Evolutionary conservation across 2,329 filamentous ascomycete species (phyloP), one percentile per base, ranked within the genome.

Genomic region (Cladophialophora bantiana): DNA sequence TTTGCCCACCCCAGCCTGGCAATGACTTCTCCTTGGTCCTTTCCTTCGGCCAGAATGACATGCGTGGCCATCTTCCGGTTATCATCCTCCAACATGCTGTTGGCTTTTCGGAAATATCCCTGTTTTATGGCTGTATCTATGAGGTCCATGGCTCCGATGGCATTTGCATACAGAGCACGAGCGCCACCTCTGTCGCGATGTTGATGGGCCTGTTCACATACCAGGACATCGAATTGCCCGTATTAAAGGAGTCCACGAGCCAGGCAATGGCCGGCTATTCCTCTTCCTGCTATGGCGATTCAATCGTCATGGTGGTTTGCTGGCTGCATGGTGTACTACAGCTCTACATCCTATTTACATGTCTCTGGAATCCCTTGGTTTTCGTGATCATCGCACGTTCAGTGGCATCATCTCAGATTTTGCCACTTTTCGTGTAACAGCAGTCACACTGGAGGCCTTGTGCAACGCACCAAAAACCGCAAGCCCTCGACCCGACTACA

Each of bases 31-130:
- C 59, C 45, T n/a, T 5, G 18, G 34, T 38, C 18, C n/a, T 31
- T 53, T 31, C 59, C 59, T 54, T 62, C 31, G 7, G 20, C 48
- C 59, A 62, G 36, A n/a, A 62, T 42, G 26, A 55, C 59, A 4
- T 26, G 55, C 35, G 59, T 62, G n/a, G 59, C 45, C 45, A 62
- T 38, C 13, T 62, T 45, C 18, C 32, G 31, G 31, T 62, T 45
- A 26, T 54, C 59, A 18, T 55, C 59, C 15, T 36, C 42, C 15
- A 55, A 34, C 59, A 62, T 62, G 34, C 48, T 54, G 32, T 62
- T 62, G 13, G 59, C 59, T 34, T 62, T 62, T 18, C 59, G 45
- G 59, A 62, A 62, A 32, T 38, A 62, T 40, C 32, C 18, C 34
- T 62, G 45, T 31, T 62, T 62, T 3, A 62, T 34, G 20, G 34